Conservation (phyloP, 495 filamentous ascomycete species). For the Tuber brumale region DNA sequence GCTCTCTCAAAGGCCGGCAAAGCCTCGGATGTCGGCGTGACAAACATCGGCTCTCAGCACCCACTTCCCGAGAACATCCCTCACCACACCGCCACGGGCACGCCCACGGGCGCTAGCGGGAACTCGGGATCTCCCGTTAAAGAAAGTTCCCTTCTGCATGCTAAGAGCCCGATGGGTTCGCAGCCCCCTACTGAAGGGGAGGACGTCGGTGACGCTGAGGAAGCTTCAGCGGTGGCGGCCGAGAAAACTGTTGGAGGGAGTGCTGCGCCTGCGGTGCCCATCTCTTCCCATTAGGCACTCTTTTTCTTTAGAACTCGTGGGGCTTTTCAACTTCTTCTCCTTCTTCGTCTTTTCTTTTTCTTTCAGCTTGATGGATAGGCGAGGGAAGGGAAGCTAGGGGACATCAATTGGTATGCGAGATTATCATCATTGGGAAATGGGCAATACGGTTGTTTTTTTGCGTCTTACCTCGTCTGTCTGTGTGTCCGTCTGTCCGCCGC, state of each 20-base stretch:
- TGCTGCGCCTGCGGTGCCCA: slow-evolving; percentile 15
- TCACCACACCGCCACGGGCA: slow-evolving; percentile 58
- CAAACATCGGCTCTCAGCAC: slow-evolving; percentile 87
- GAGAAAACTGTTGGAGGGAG: slow-evolving; percentile 13
- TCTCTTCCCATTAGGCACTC: slow-evolving; percentile 16
- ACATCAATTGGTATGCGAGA: not conserved
- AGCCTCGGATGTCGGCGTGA: slow-evolving; percentile 86
- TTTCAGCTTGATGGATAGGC: not conserved
- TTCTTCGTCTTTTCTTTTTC: not conserved
- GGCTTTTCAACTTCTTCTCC: not conserved
- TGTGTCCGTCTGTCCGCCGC: not conserved
- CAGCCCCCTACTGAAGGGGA: slow-evolving; percentile 38
- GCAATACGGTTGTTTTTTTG: slow-evolving; percentile 1
- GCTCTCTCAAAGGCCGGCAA: slow-evolving; percentile 98
- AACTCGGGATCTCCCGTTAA: slow-evolving; percentile 41
- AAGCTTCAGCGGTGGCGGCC: slow-evolving; percentile 3
- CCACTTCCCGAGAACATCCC: slow-evolving; percentile 95
- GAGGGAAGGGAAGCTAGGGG: not conserved
- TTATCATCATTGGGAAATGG: slow-evolving; percentile 4
- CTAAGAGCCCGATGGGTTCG: slow-evolving; percentile 37
- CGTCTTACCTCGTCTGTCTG: not conserved
- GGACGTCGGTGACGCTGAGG: slow-evolving; percentile 21
- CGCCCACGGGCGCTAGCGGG: slow-evolving; percentile 47
- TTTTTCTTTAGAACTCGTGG: not conserved
- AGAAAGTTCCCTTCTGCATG: slow-evolving; percentile 35